These are phyloP conservation scores for Suillus brevipes DNA, from an alignment of 768 basidiomycete genomes.

Conservation along the genomic window DNA sequence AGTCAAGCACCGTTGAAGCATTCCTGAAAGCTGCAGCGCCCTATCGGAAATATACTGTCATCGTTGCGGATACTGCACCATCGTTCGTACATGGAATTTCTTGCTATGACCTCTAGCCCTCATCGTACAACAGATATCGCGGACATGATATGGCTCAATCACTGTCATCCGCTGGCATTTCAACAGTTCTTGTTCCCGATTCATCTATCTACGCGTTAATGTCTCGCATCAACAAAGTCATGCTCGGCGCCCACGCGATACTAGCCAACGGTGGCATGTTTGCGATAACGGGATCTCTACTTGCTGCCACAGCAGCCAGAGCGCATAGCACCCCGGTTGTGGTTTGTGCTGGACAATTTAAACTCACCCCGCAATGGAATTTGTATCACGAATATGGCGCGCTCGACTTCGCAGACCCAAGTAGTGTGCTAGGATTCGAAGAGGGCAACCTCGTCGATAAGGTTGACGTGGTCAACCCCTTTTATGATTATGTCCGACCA, in stretches of 20 bases:
- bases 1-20: slow-evolving; percentile 89
- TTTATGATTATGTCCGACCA: slow-evolving; percentile 92
- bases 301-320: slow-evolving; percentile 84
- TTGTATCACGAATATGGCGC: slow-evolving; percentile 84
- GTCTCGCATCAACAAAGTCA: slow-evolving; percentile 96
- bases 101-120: slow-evolving; percentile 9
- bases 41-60: slow-evolving; percentile 90
- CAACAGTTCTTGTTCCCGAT: slow-evolving; percentile 96
- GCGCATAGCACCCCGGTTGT: slow-evolving; percentile 91
- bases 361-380: slow-evolving; percentile 90
- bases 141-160: slow-evolving; percentile 85
- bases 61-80: slow-evolving; percentile 94
- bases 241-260: slow-evolving; percentile 93
- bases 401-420: slow-evolving; percentile 73
- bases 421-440: slow-evolving; percentile 69
- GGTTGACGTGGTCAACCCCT: slow-evolving; percentile 93
- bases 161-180: slow-evolving; percentile 76
- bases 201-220: slow-evolving; percentile 94
- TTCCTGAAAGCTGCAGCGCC: slow-evolving; percentile 92
- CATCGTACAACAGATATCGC: slow-evolving; percentile 55
- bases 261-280: slow-evolving; percentile 97
- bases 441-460: slow-evolving; percentile 80
- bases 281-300: slow-evolving; percentile 79
- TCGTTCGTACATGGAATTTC: slow-evolving; percentile 53
- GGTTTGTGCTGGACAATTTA: slow-evolving; percentile 94